Conservation (phyloP, 805 yeast genomes). For the Pichia rugopelliculosa region DNA sequence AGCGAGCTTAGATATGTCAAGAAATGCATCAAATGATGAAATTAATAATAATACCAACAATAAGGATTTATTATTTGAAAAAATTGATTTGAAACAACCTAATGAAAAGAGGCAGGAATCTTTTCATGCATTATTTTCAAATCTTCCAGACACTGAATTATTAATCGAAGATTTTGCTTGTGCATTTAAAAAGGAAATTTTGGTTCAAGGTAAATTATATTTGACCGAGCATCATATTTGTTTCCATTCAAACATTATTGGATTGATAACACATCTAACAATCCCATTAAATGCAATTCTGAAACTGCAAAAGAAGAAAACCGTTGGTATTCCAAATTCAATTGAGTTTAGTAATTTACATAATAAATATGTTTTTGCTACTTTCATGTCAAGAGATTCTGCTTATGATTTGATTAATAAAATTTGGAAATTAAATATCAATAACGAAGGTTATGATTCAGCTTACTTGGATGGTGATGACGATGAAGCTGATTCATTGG, state of each 20-base stretch:
- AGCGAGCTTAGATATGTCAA: constrained; percentile 5
- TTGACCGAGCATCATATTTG: constrained; percentile 48
- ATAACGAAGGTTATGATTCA: constrained; percentile 18
- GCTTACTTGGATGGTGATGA: constrained; percentile 19
- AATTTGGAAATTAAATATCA: constrained; percentile 49
- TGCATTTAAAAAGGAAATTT: constrained; percentile 56
- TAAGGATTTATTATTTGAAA: constrained; percentile 13
- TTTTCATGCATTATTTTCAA: constrained; percentile 53
- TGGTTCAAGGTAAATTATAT: constrained; percentile 61
- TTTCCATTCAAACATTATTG: constrained; percentile 61
- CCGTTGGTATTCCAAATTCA: constrained; percentile 66
- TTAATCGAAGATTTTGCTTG: constrained; percentile 58
- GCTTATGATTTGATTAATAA: constrained; percentile 44
- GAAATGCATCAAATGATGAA: constrained; percentile 8
- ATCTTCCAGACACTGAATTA: constrained; percentile 42
- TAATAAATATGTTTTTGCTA: constrained; percentile 55
- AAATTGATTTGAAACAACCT: constrained; percentile 29
- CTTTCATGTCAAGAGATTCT: constrained; percentile 54
- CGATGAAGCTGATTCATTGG: constrained; percentile 32
- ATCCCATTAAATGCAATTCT: constrained; percentile 57
- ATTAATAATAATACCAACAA: constrained; percentile 4
- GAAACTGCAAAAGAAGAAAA: constrained; percentile 55
- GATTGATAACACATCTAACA: constrained; percentile 53
- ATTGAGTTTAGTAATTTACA: constrained; percentile 57
- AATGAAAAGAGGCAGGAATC: constrained; percentile 48